A percentile compares a stretch with the other conserved stretches of the same genome.
phyloP scores from a whole-genome alignment of 2,329 filamentous ascomycete genomes.

The Botrytis deweyae region DNA sequence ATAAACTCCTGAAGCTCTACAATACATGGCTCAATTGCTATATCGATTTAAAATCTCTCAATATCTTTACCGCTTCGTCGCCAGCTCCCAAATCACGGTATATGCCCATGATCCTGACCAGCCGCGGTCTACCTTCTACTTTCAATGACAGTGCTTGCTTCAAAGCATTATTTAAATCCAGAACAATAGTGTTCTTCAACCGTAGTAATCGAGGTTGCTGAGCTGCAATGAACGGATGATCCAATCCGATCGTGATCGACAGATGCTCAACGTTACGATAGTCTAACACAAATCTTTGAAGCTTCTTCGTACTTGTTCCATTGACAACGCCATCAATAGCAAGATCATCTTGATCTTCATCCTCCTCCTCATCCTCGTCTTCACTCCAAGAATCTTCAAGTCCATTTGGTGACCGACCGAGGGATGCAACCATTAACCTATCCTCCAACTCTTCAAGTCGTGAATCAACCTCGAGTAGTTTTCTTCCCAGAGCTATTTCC shows the following conservation, averaged over 20 bases:
- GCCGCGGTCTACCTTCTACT: conserved; percentile 42
- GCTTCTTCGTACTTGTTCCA: conserved; percentile 35
- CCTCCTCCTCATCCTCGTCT: conserved; percentile 44
- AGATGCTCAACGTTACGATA: conserved; percentile 56
- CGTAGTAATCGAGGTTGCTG: conserved; percentile 56
- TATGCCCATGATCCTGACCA: conserved; percentile 57
- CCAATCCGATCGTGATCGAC: conserved; percentile 49
- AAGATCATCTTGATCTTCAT: conserved; percentile 39
- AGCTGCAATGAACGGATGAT: conserved; percentile 62
- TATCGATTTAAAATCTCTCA: conserved; percentile 35
- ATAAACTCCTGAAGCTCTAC: conserved; percentile 49
- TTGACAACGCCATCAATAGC: conserved; percentile 36
- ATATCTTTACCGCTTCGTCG: conserved; percentile 56
- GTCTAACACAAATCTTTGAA: conserved; percentile 57
- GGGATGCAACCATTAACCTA: conserved; percentile 53
- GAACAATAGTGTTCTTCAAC: conserved; percentile 59
- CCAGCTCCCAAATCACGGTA: conserved; percentile 62
- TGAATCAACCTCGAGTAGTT: conserved; percentile 67
- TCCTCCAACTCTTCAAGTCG: conserved; percentile 63
- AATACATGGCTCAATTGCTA: conserved; percentile 17
- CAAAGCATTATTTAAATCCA: conserved; percentile 63
- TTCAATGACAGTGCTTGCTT: conserved; percentile 52
- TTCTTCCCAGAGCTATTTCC: conserved; percentile 60
- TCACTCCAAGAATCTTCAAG: conserved; percentile 39
- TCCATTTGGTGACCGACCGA: conserved; percentile 33